Base-by-base conservation (phyloP, 2,329 filamentous ascomycete genomes). In the Aspergillus uvarum region DNA sequence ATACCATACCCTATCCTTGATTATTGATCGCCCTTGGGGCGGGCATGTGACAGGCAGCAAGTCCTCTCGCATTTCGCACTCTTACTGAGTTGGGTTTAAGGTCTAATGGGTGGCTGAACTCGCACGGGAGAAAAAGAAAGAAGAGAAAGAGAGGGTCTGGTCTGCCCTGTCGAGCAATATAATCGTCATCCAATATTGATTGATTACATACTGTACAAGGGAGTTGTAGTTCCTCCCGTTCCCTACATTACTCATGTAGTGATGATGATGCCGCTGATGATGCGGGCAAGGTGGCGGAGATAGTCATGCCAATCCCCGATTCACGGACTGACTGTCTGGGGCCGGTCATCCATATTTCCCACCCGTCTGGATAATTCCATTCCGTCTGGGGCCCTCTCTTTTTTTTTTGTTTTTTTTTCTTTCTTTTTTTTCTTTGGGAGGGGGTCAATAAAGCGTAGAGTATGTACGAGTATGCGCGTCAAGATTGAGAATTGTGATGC, bases 31-130 rank as follows among this genome's bases (percentile, higher is more conserved):
- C 52, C 58, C 58, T 42, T 42, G 14, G 14, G 22, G 56, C 26
- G 42, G 44, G 50, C 59, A 61, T 61, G 59, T 61, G 59, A 59
- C 48, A 31, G 48, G 49, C 51, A 44, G 49, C 29, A 55, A 35
- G 24, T 19, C 19, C 54, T 44, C 56, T 59, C 49, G 52, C 55
- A 50, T 60, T 42, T 35, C 26, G 52, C 22, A 47, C 56, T 47
- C 48, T 61, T 59, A 56, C 59, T 61, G 10, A 44, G 44, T 61
- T 44, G 19, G 56, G 55, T n/a, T 48, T 58, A 47, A 48, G 29
- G 29, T 51, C 50, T 49, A 48, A 31, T 47, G 24, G 24, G 56
- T 58, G 44, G 57, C 57, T 59, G 57, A 47, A 16, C 12, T 21
- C 44, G 51, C 49, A 44, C 31, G 21, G 38, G 49, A 32, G 56